phyloP scores from a whole-genome alignment of 176 grass and related monocot species.

The maize (Zea mays) region DNA sequence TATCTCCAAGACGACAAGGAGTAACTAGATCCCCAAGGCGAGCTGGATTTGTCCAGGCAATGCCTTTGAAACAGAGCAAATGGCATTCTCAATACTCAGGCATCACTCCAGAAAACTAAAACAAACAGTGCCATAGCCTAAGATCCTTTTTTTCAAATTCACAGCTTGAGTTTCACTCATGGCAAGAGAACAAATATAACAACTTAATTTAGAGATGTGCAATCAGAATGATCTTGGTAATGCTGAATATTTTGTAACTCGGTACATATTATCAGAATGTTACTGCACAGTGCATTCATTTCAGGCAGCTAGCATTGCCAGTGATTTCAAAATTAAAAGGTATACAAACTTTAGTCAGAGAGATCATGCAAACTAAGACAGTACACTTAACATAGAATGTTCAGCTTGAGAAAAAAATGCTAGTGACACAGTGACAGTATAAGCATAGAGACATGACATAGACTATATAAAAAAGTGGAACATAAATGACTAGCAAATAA shows the following conservation, averaged over 20 bases:
- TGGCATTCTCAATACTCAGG: background rate
- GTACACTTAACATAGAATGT: background rate
- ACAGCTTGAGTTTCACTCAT: background rate
- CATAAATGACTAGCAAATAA: conserved; percentile 17
- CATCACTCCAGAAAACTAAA: conserved; percentile 33
- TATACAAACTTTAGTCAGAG: background rate
- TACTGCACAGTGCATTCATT: background rate
- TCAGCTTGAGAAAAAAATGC: background rate
- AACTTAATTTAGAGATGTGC: background rate
- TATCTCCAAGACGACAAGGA: background rate
- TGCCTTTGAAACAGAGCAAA: background rate
- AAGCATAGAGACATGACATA: background rate
- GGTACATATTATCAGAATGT: background rate
- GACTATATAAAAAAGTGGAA: conserved; percentile 23
- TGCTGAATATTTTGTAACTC: background rate
- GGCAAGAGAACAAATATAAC: background rate
- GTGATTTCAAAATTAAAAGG: background rate
- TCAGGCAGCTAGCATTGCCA: conserved; percentile 12
- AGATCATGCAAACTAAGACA: conserved; percentile 18
- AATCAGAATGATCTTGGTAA: background rate
- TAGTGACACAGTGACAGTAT: background rate
- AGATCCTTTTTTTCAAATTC: background rate
- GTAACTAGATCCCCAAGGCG: background rate
- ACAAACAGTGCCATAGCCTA: background rate
- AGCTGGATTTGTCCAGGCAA: background rate